Percentiles rank a stretch among this genome's conserved stretches.
Conservation (phyloP, 306 rosid species). For the Arachis hypogaea region DNA sequence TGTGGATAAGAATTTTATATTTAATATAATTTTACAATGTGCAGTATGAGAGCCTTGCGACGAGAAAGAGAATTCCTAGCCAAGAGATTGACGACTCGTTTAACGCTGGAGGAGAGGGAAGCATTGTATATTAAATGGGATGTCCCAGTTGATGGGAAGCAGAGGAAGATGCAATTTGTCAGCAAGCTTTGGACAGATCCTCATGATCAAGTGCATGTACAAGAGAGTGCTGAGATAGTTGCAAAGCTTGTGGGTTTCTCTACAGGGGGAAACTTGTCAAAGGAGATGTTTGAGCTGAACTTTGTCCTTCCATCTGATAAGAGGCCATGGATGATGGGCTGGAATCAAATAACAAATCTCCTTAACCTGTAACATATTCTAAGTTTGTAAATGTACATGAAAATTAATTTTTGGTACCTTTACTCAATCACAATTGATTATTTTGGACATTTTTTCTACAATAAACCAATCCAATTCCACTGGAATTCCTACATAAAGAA, state of each 20-base stretch:
- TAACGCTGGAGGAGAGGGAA: conserved; percentile 86
- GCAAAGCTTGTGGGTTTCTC: conserved; percentile 94
- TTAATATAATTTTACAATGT: conserved; percentile 33
- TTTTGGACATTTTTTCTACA: conserved; percentile 23
- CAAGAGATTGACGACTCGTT: conserved; percentile 80
- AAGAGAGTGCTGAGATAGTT: conserved; percentile 94
- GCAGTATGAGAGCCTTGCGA: conserved; percentile 79
- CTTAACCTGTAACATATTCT: conserved; percentile 62
- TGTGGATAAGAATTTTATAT: not conserved
- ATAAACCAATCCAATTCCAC: conserved; percentile 48
- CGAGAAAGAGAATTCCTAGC: conserved; percentile 97
- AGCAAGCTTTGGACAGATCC: conserved; percentile 95
- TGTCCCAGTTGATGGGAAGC: conserved; percentile 96
- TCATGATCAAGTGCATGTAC: conserved; percentile 74
- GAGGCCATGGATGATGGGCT: conserved; percentile 88
- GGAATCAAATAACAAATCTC: conserved; percentile 83
- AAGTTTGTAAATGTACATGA: conserved; percentile 57
- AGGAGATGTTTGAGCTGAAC: conserved; percentile 96
- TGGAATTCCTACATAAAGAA: conserved; percentile 29
- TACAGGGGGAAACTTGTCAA: conserved; percentile 90
- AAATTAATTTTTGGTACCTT: conserved; percentile 47
- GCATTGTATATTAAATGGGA: conserved; percentile 84
- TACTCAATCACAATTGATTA: conserved; percentile 39
- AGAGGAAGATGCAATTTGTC: conserved; percentile 80
- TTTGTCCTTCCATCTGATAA: conserved; percentile 86